Evolutionary conservation across 768 basidiomycete genomes (phyloP).

Genomic region (Suillus occidentalis): DNA sequence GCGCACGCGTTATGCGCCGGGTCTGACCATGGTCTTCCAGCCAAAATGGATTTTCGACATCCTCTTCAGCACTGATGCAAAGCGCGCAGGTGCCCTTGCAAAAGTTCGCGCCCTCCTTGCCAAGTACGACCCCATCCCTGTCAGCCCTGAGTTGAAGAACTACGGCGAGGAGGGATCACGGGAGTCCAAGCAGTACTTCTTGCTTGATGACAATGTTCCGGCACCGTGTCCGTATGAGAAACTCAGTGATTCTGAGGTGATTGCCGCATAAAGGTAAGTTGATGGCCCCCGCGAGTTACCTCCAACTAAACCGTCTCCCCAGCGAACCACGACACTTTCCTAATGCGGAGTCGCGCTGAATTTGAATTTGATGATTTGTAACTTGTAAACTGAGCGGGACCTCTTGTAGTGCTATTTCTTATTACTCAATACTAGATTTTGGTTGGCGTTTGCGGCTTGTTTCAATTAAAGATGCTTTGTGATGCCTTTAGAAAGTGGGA

Average conservation of each 20-base stretch:
- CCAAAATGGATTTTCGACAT: slow-evolving; percentile 27
- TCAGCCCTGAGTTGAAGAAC: slow-evolving; percentile 25
- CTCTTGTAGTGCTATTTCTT: background rate
- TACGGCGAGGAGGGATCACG: slow-evolving; percentile 22
- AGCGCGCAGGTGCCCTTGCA: slow-evolving; percentile 17
- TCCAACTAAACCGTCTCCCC: background rate
- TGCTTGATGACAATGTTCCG: slow-evolving; percentile 22
- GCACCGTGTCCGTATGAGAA: slow-evolving; percentile 19
- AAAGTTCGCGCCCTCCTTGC: slow-evolving; percentile 19
- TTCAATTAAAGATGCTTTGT: background rate
- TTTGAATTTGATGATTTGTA: background rate
- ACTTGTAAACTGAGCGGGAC: background rate
- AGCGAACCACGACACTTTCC: slow-evolving; percentile 10
- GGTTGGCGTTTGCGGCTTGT: background rate
- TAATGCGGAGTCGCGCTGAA: background rate
- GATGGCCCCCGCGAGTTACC: background rate
- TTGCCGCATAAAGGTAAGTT: slow-evolving; percentile 7
- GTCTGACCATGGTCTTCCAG: slow-evolving; percentile 24
- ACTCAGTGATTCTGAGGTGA: slow-evolving; percentile 6
- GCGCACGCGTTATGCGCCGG: slow-evolving; percentile 18
- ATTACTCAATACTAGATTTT: background rate
- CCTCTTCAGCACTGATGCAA: slow-evolving; percentile 20
- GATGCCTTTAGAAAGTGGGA: background rate
- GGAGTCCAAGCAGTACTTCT: slow-evolving; percentile 23
- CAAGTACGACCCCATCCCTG: slow-evolving; percentile 21